These are phyloP conservation scores for Trifolium repens DNA, from an alignment of 306 rosid species.

Conservation along the genomic window DNA sequence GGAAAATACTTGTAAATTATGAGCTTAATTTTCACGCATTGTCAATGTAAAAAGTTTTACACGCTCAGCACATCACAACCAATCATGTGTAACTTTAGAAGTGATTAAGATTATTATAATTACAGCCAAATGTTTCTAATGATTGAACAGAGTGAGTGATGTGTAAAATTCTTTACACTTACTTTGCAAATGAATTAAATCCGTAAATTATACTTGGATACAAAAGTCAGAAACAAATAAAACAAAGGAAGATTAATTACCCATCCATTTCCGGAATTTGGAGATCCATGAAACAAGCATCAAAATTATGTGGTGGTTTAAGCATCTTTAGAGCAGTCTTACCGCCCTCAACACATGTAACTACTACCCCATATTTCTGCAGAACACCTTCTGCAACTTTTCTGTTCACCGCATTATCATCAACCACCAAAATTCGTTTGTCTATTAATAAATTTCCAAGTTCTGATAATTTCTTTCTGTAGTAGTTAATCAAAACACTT, in stretches of 20 bases:
- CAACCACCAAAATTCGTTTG: constrained; percentile 83
- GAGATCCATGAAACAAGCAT: constrained; percentile 98
- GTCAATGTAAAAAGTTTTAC: no score
- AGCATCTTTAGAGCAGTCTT: constrained; percentile 68
- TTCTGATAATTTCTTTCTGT: constrained; percentile 54
- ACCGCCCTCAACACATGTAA: constrained; percentile 81
- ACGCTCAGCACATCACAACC: no score
- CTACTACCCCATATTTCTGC: constrained; percentile 76
- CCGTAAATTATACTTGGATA: no score
- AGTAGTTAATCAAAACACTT: constrained; percentile 60
- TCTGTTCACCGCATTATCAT: constrained; percentile 82
- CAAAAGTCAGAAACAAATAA: not conserved
- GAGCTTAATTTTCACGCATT: no score
- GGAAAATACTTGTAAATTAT: constrained; percentile 10
- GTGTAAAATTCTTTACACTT: no score
- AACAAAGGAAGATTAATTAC: constrained; percentile 53
- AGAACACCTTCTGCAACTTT: constrained; percentile 90
- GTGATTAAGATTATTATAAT: no score
- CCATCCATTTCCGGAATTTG: constrained; percentile 99
- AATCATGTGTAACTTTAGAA: no score
- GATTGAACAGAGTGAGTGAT: no score
- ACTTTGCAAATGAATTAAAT: no score
- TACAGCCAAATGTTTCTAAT: no score
- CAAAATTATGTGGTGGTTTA: constrained; percentile 73
- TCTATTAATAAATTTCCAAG: constrained; percentile 63